phyloP scores from a whole-genome alignment of 257 asterid species.

The Plantago major region DNA sequence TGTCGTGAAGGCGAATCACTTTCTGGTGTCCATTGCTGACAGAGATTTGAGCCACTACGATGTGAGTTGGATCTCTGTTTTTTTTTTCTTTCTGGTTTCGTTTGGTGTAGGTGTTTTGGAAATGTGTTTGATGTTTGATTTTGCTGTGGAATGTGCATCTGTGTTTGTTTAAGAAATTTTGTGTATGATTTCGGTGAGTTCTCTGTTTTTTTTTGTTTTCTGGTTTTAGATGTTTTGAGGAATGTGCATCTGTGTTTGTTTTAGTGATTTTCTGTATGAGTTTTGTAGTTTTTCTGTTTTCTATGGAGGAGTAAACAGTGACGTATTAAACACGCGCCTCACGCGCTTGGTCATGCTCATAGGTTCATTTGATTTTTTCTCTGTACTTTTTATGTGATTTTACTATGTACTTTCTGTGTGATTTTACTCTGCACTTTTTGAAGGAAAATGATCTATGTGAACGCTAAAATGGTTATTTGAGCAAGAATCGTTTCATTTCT shows the following conservation, averaged over 20 bases:
- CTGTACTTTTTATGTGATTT: too few relatives aligned
- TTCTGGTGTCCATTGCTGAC: conserved; percentile 46
- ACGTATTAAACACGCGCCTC: too few relatives aligned
- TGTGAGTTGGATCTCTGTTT: conserved; percentile 30
- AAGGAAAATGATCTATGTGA: too few relatives aligned
- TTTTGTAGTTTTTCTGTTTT: neutral
- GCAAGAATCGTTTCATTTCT: too few relatives aligned
- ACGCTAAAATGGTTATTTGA: too few relatives aligned
- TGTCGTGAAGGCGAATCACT: conserved; percentile 58
- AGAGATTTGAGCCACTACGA: conserved; percentile 68
- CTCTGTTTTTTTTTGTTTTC: neutral
- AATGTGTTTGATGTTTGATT: neutral
- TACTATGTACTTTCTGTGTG: too few relatives aligned
- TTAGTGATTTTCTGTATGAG: neutral
- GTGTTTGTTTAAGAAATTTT: too few relatives aligned
- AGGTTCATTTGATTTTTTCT: too few relatives aligned
- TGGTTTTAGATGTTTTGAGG: neutral
- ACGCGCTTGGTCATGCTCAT: too few relatives aligned
- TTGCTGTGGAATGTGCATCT: too few relatives aligned
- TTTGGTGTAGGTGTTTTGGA: neutral
- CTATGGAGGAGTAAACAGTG: too few relatives aligned
- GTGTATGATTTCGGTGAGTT: neutral
- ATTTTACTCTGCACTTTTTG: too few relatives aligned
- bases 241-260: neutral
- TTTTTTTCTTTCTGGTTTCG: neutral